Evolutionary conservation across 2,329 filamentous ascomycete genomes (phyloP).

Genomic region (Fusarium globosum): DNA sequence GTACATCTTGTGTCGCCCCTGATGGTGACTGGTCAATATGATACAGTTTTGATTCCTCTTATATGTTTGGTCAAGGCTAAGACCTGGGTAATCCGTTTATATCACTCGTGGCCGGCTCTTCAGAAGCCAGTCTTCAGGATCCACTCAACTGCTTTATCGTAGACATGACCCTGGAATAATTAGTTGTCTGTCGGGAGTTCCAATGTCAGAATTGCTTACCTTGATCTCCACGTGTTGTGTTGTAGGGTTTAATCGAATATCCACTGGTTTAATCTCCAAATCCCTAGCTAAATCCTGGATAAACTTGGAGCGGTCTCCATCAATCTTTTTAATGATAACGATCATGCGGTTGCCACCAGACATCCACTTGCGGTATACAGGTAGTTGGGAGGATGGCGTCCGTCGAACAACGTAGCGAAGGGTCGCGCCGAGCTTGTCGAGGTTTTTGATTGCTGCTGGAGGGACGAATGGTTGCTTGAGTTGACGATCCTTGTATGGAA

Average conservation of each 20-base stretch:
- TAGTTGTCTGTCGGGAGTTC: neutral
- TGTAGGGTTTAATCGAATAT: slow-evolving; percentile 66
- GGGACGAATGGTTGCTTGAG: slow-evolving; percentile 45
- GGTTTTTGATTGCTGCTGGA: slow-evolving; percentile 46
- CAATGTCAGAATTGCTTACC: slow-evolving; percentile 57
- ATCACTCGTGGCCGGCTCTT: neutral
- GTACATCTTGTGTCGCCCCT: slow-evolving; percentile 43
- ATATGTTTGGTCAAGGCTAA: neutral
- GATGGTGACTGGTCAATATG: slow-evolving; percentile 41
- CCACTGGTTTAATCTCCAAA: slow-evolving; percentile 66
- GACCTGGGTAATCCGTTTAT: neutral
- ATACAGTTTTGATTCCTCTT: slow-evolving; percentile 40
- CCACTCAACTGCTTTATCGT: slow-evolving; percentile 47
- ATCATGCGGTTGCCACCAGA: slow-evolving; percentile 79
- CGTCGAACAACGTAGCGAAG: slow-evolving; percentile 76
- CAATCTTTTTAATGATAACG: slow-evolving; percentile 81
- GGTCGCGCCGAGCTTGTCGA: slow-evolving; percentile 44
- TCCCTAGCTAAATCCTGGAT: slow-evolving; percentile 70
- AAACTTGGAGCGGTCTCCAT: slow-evolving; percentile 75
- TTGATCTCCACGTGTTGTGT: slow-evolving; percentile 82
- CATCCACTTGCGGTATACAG: slow-evolving; percentile 81
- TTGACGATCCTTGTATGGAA: slow-evolving; percentile 40
- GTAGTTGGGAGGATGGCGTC: slow-evolving; percentile 75
- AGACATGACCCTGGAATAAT: slow-evolving; percentile 49
- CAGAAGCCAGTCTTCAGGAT: slow-evolving; percentile 52